A percentile compares a stretch with the other conserved stretches of the same genome.
Conservation (phyloP, 2,329 filamentous ascomycete species). For the Geosmithia morbida region DNA sequence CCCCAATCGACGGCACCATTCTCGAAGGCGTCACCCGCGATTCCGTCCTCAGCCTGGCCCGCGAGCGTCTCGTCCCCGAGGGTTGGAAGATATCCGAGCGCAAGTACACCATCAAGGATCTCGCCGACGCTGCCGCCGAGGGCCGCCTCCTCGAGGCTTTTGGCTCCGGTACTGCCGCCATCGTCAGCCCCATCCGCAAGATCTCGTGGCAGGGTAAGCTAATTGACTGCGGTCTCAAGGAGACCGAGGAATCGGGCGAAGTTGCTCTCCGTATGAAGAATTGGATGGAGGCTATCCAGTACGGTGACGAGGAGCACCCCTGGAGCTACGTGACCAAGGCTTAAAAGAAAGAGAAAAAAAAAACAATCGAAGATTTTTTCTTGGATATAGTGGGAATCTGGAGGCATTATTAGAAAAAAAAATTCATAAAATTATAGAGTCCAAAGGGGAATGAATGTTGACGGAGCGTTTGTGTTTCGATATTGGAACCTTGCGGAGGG, state of each 20-base stretch:
- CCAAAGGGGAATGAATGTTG: neutral
- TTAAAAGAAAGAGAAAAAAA: neutral
- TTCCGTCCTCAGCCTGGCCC: constrained; percentile 73
- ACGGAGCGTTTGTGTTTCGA: neutral
- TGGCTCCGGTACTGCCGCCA: constrained; percentile 82
- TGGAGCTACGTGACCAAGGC: constrained; percentile 55
- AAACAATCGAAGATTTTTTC: neutral
- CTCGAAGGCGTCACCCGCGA: constrained; percentile 90
- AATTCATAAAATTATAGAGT: neutral
- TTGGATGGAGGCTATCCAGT: constrained; percentile 94
- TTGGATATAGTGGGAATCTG: neutral
- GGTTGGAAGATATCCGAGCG: constrained; percentile 84
- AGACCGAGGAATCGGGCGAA: constrained; percentile 74
- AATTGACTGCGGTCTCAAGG: constrained; percentile 70
- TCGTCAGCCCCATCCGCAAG: constrained; percentile 77
- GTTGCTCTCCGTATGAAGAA: constrained; percentile 79
- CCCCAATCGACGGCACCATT: constrained; percentile 91
- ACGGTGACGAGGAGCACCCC: constrained; percentile 79
- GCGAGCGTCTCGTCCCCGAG: constrained; percentile 67
- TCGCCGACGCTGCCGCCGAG: constrained; percentile 68
- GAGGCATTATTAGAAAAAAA: neutral
- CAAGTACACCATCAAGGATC: constrained; percentile 81
- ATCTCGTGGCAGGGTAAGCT: constrained; percentile 79
- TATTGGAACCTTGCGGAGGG: neutral
- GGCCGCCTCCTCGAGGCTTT: constrained; percentile 87